Base-by-base conservation (phyloP, 805 yeast species). In the Myxozyma neotropica region DNA sequence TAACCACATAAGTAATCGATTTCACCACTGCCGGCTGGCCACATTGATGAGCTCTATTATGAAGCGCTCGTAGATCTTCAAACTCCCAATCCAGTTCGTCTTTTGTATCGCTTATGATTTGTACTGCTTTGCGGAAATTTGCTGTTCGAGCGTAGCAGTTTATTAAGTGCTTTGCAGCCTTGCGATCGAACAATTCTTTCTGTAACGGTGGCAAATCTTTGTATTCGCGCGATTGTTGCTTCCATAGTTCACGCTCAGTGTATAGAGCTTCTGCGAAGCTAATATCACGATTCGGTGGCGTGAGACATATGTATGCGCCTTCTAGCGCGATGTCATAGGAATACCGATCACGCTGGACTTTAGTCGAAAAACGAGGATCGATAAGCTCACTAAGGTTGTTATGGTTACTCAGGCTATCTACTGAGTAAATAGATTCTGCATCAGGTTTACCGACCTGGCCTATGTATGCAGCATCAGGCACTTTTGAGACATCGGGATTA, bases 171-270 rank as follows among this genome's bases (percentile, higher is more conserved):
- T 21, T 46, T 6, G 47, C 43, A 4, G 67, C 64, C 3, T 6
- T 33, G 35, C 48, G 57, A 44, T 64, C 67, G n/a, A 31, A 39
- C 15, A n/a, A 23, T 8, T 48, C 50, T 15, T 45, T 31, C n/a
- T 40, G 45, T 5, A 17, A 19, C 17, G 8, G 29, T 23, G 48
- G n/a, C 12, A 59, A 40, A 4, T 27, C 26, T 21, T 26, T 13
- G 38, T 63, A 53, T 10, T 56, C 59, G 12, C 65, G 63, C 0
- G 48, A 24, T 0, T 88, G 78, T 59, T 82, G 82, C 53, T 97
- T 77, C 73, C 80, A 90, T 23, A 71, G 61, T 1, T 97, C 97
- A 68, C 97, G 81, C 68, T 88, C 96, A 1, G 74, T 72, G 96
- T 96, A 91, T 1, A 88, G 76, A 26, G 74, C 72, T 57, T 83